phyloP scores from a whole-genome alignment of 768 basidiomycete genomes.

The Calocybe indica region DNA sequence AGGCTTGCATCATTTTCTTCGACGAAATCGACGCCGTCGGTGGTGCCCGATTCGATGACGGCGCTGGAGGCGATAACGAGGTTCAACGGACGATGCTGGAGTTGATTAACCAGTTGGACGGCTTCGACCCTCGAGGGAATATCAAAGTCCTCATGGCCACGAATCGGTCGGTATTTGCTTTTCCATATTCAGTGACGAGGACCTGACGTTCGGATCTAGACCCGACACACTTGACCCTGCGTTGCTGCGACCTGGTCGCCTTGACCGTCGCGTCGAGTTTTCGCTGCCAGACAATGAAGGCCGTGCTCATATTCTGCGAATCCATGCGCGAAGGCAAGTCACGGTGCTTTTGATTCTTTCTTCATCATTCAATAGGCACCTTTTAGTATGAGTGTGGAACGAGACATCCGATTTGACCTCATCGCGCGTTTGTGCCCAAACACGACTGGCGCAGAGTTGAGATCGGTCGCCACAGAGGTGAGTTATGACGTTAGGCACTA shows the following conservation, averaged over 20 bases:
- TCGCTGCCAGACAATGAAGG: conserved; percentile 93
- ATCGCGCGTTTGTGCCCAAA: conserved; percentile 97
- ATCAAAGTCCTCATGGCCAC: conserved; percentile 99
- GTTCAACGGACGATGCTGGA: conserved; percentile 99
- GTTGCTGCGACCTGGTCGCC: conserved; percentile 87
- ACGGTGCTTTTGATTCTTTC: not conserved
- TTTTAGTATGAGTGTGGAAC: conserved; percentile 90
- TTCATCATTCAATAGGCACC: conserved; percentile 1
- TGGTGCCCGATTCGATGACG: conserved; percentile 96
- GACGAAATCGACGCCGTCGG: conserved; percentile 99
- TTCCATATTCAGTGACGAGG: not conserved
- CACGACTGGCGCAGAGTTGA: conserved; percentile 96
- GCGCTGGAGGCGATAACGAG: conserved; percentile 98
- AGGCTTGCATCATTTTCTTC: conserved; percentile 99
- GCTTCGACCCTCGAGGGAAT: conserved; percentile 98
- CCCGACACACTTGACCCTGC: conserved; percentile 99
- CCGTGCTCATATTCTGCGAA: conserved; percentile 92
- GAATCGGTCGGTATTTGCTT: conserved; percentile 60
- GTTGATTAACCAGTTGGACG: conserved; percentile 96
- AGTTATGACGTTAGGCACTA: conserved; percentile 11
- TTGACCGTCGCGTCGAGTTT: conserved; percentile 97
- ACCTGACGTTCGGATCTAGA: conserved; percentile 32
- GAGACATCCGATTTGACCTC: conserved; percentile 95
- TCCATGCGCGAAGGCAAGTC: conserved; percentile 85
- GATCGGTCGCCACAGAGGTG: conserved; percentile 95